Percentiles rank a stretch among this genome's conserved stretches.
Conservation (phyloP, 129 eudicot genomes). For the Smallanthus sonchifolius region DNA sequence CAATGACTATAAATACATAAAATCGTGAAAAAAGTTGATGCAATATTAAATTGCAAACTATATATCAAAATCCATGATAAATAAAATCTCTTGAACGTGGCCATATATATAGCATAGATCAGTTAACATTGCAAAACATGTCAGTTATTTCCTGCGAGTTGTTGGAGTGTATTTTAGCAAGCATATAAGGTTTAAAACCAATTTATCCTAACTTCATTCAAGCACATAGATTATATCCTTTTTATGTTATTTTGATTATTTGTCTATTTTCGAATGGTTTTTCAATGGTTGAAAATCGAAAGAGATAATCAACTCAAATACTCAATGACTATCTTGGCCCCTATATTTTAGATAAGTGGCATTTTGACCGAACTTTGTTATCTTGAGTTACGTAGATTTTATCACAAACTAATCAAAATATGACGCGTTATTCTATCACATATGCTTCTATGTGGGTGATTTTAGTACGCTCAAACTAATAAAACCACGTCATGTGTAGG, state of each 20-base stretch:
- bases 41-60: no score
- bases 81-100: background rate
- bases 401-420: background rate
- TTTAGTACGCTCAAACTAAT: background rate
- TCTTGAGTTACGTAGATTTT: background rate
- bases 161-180: no score
- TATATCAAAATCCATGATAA: background rate
- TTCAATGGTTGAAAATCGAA: background rate
- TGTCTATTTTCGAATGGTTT: background rate
- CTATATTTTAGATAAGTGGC: background rate
- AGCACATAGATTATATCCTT: no score
- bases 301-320: background rate
- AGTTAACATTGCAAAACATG: no score
- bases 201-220: background rate
- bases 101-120: no score
- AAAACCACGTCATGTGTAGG: background rate
- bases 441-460: no score
- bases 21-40: no score
- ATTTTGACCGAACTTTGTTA: background rate
- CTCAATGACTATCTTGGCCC: background rate
- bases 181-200: background rate
- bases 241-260: no score
- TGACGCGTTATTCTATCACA: background rate
- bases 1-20: background rate
- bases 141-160: no score